phyloP scores from a whole-genome alignment of 345 rosid species.

The Isatis tinctoria region DNA sequence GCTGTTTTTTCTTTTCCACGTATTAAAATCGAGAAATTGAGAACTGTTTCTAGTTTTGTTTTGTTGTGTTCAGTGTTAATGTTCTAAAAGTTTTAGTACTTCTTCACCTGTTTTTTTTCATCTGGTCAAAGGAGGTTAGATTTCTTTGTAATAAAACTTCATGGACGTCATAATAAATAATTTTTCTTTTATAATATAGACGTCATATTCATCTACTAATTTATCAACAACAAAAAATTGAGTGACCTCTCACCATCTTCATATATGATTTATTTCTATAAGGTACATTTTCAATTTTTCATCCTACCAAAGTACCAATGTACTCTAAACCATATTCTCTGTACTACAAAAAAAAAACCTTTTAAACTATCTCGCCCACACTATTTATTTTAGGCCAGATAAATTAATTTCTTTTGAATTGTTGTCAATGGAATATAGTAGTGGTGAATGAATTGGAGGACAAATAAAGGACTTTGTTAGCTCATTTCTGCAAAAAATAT shows the following conservation, averaged over 20 bases:
- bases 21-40: neutral
- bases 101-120: neutral
- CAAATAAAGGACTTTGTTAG: neutral
- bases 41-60: conserved; percentile 3
- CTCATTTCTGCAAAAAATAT: neutral
- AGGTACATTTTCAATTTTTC: neutral
- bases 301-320: neutral
- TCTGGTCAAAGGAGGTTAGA: conserved; percentile 17
- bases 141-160: conserved; percentile 6
- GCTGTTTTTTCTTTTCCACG: neutral
- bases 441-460: neutral
- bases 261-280: neutral
- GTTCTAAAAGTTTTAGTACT: conserved; percentile 11
- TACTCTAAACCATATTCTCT: neutral
- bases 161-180: neutral
- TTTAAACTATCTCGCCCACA: neutral
- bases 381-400: neutral
- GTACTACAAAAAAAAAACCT: neutral
- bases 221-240: neutral
- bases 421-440: neutral
- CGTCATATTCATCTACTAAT: neutral
- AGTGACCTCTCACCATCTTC: neutral
- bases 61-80: neutral
- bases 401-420: neutral
- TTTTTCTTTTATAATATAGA: neutral